Conservation (phyloP, 1,284 basidiomycete genomes). For the Acaromyces ingoldii region DNA sequence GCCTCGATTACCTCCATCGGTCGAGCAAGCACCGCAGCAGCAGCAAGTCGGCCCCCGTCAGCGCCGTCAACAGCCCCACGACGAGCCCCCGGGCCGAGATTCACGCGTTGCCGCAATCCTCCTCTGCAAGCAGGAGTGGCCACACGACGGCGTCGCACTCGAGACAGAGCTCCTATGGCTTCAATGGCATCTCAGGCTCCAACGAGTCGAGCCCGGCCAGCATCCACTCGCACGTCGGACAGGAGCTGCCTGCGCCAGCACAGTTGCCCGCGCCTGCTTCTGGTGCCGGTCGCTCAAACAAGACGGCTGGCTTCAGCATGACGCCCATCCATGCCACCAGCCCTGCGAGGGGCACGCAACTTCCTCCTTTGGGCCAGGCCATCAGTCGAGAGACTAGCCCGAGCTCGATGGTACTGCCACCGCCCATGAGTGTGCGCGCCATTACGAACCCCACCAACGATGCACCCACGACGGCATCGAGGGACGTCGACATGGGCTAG, state of each 20-base stretch:
- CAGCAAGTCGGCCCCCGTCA: slow-evolving; percentile 34
- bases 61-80: slow-evolving; percentile 26
- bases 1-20: slow-evolving; percentile 5
- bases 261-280: no score
- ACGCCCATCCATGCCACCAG: slow-evolving; percentile 16
- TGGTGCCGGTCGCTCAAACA: background rate
- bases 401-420: slow-evolving; percentile 1
- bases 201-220: slow-evolving; percentile 25
- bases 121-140: background rate
- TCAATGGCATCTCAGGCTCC: slow-evolving; percentile 1
- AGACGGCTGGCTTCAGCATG: slow-evolving; percentile 13
- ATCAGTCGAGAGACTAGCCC: slow-evolving; percentile 8
- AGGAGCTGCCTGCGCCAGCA: background rate
- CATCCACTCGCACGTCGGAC: slow-evolving; percentile 17
- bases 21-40: slow-evolving; percentile 26
- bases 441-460: background rate
- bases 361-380: slow-evolving; percentile 6
- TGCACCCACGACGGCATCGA: no score
- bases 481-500: no score
- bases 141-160: slow-evolving; percentile 20
- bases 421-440: slow-evolving; percentile 6
- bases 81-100: slow-evolving; percentile 24
- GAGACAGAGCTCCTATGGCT: slow-evolving; percentile 26
- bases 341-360: background rate
- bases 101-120: slow-evolving; percentile 8